Percentiles rank a stretch among this genome's conserved stretches.
Conservation (phyloP, 2,329 filamentous ascomycete genomes). For the Apiospora phragmitis region DNA sequence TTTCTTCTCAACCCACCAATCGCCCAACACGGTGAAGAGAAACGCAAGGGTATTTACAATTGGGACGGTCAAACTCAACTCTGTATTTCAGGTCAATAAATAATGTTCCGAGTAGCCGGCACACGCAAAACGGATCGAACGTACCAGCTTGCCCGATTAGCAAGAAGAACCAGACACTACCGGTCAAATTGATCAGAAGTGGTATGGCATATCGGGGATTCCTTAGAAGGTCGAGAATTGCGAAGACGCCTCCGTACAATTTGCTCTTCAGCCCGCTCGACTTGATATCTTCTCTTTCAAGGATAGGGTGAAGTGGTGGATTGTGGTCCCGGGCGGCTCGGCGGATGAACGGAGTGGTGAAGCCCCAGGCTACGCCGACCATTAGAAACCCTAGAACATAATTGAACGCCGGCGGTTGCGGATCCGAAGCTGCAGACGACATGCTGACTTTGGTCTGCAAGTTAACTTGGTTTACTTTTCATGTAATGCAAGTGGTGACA, state of each 20-base stretch:
- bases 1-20: constrained; percentile 94
- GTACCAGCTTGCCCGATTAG: constrained; percentile 88
- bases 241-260: constrained; percentile 67
- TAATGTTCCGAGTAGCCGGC: background rate
- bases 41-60: constrained; percentile 95
- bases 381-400: constrained; percentile 88
- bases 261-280: constrained; percentile 63
- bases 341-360: constrained; percentile 91
- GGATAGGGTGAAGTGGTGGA: constrained; percentile 58
- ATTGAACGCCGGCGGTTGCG: constrained; percentile 63
- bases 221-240: constrained; percentile 73
- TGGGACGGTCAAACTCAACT: constrained; percentile 89
- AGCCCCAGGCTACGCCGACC: constrained; percentile 89
- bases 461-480: background rate
- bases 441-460: constrained; percentile 17
- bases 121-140: constrained; percentile 35
- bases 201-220: constrained; percentile 86
- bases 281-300: constrained; percentile 50
- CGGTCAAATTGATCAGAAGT: constrained; percentile 83
- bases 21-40: constrained; percentile 90
- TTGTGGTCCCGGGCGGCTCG: constrained; percentile 76
- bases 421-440: constrained; percentile 22
- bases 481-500: background rate
- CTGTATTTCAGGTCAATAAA: constrained; percentile 45
- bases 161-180: constrained; percentile 95